Conservation (phyloP, 1,284 basidiomycete species). For the Meira nashicola region DNA sequence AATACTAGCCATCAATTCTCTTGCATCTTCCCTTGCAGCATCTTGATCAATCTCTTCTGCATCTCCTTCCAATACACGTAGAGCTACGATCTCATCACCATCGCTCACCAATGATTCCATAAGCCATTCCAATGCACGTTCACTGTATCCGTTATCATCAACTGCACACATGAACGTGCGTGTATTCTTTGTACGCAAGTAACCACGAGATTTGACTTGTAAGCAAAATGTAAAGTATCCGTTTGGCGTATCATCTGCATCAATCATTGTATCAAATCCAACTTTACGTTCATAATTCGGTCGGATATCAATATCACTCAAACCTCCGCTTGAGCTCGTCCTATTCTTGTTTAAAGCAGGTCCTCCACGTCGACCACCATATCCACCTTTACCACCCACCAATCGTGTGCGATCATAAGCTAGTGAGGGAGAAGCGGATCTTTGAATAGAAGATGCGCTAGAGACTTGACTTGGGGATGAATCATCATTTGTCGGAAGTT, state of each 20-base stretch:
- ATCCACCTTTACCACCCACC: conserved; percentile 29
- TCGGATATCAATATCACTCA: conserved; percentile 29
- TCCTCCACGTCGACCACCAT: conserved; percentile 20
- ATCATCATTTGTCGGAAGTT: not conserved
- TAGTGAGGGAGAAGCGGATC: conserved; percentile 2
- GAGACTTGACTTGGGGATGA: not conserved
- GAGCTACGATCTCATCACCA: conserved; percentile 88
- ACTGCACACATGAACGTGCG: conserved; percentile 86
- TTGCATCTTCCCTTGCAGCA: conserved; percentile 78
- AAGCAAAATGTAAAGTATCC: conserved; percentile 54
- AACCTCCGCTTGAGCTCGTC: conserved; percentile 19
- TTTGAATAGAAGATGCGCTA: not conserved
- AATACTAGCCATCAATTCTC: conserved; percentile 73
- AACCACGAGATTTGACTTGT: conserved; percentile 77
- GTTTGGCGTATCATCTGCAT: conserved; percentile 44
- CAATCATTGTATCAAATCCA: conserved; percentile 52
- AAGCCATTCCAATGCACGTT: conserved; percentile 53
- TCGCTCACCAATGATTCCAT: conserved; percentile 82
- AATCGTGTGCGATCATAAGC: not conserved
- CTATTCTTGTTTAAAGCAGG: conserved; percentile 1
- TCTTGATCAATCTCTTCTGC: conserved; percentile 65
- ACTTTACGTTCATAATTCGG: conserved; percentile 44
- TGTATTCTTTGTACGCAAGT: conserved; percentile 71
- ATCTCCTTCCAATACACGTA: conserved; percentile 80
- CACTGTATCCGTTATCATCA: conserved; percentile 63